Evolutionary conservation across 192 early-diverging fungal species (phyloP).

Genomic region (Mortierella alpina): DNA sequence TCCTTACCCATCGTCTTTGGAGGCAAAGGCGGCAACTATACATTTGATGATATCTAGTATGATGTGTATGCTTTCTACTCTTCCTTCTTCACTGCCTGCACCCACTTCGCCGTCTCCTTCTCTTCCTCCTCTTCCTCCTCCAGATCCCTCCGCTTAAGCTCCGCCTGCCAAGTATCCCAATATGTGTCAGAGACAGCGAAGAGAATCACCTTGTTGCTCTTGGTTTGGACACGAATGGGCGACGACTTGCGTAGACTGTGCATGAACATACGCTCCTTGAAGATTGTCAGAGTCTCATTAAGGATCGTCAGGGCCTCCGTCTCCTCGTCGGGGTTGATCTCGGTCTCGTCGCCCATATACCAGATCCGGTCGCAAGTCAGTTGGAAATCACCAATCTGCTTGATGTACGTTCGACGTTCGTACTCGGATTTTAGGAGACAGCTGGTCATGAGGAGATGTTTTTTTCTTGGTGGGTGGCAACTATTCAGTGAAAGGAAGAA

Average conservation of each 20-base stretch:
- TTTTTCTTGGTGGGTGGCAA: no score
- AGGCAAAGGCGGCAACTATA: no score
- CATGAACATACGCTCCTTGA: conserved; percentile 17
- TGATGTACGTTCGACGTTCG: conserved; percentile 27
- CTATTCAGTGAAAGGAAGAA: no score
- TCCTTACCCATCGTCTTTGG: no score
- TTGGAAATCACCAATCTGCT: conserved; percentile 23
- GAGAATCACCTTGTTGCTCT: conserved; percentile 15
- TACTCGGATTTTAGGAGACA: conserved; percentile 3
- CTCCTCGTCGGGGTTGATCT: conserved; percentile 24
- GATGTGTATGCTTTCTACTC: no score
- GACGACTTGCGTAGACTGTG: conserved; percentile 12
- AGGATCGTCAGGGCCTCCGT: conserved; percentile 11
- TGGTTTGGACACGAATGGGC: conserved; percentile 5
- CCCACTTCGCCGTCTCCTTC: conserved; percentile 2
- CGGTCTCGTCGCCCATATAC: conserved; percentile 16
- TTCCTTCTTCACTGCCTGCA: background rate
- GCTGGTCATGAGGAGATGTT: background rate
- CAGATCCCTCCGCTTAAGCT: conserved; percentile 2
- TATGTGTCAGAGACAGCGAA: conserved; percentile 13
- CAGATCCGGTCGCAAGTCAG: conserved; percentile 20
- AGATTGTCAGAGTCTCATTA: background rate
- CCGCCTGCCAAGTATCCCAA: conserved; percentile 17
- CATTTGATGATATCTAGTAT: no score
- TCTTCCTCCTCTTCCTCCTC: conserved; percentile 18